phyloP scores from a whole-genome alignment of 1,139 yeast species.

The Wickerhamiella pararugosa region DNA sequence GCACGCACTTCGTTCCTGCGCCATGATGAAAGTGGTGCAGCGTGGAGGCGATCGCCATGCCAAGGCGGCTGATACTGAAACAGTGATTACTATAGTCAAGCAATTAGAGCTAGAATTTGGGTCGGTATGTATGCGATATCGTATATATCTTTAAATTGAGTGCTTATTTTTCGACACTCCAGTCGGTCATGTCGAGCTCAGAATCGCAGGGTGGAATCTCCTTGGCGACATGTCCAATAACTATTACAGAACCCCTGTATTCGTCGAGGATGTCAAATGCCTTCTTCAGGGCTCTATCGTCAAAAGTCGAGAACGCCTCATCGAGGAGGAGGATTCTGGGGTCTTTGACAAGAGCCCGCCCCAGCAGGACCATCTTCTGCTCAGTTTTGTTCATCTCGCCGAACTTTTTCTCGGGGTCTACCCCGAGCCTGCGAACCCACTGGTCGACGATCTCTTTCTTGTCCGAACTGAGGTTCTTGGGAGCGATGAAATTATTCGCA shows the following conservation, averaged over 20 bases:
- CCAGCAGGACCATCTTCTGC: slow-evolving; percentile 64
- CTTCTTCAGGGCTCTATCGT: slow-evolving; percentile 42
- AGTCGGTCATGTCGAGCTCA: slow-evolving; percentile 23
- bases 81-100: too few species aligned
- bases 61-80: too few species aligned
- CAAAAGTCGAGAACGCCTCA: slow-evolving; percentile 91
- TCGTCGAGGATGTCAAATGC: slow-evolving; percentile 53
- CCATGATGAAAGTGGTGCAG: too few species aligned
- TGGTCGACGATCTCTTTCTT: slow-evolving; percentile 26
- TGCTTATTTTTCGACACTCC: too few species aligned
- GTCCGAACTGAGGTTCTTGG: slow-evolving; percentile 24
- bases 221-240: slow-evolving; percentile 60
- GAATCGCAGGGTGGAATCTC: slow-evolving; percentile 47
- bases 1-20: too few species aligned
- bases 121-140: too few species aligned
- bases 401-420: slow-evolving; percentile 30
- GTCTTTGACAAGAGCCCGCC: slow-evolving; percentile 58
- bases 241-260: slow-evolving; percentile 54
- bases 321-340: slow-evolving; percentile 73
- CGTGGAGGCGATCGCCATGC: too few species aligned
- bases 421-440: slow-evolving; percentile 21
- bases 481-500: slow-evolving; percentile 41
- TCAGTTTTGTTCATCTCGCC: slow-evolving; percentile 46
- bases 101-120: too few species aligned
- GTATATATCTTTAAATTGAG: too few species aligned